phyloP scores from a whole-genome alignment of 805 yeast genomes.

The Yamadazyma ubonensis region DNA sequence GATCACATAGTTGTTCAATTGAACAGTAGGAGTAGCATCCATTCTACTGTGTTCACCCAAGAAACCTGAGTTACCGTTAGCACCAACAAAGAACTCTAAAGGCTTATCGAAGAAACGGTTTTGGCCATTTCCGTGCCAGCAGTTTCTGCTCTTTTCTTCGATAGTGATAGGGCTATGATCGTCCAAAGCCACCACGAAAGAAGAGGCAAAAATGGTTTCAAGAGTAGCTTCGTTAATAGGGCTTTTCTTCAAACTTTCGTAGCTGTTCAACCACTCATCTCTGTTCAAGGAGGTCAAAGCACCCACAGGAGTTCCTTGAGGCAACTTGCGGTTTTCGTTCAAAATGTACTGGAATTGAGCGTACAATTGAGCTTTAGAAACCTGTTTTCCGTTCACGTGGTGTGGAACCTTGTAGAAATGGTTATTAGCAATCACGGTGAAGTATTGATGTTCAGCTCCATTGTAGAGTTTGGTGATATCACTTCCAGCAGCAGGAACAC shows the following conservation, averaged over 20 bases:
- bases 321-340: constrained; percentile 39
- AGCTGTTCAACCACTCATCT: constrained; percentile 70
- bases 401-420: constrained; percentile 76
- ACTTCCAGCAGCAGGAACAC: constrained; percentile 66
- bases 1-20: constrained; percentile 75
- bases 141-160: constrained; percentile 78
- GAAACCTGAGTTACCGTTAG: constrained; percentile 87
- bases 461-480: constrained; percentile 63
- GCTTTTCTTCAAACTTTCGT: constrained; percentile 54
- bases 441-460: constrained; percentile 56
- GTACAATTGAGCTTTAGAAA: constrained; percentile 50
- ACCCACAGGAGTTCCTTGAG: constrained; percentile 62
- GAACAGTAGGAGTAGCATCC: constrained; percentile 97
- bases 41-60: constrained; percentile 95
- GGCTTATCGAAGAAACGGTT: constrained; percentile 94
- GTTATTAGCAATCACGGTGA: constrained; percentile 71
- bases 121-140: constrained; percentile 95
- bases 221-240: constrained; percentile 63
- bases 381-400: constrained; percentile 45
- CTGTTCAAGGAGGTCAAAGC: constrained; percentile 80
- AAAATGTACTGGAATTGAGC: constrained; percentile 57
- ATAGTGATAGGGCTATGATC: constrained; percentile 67
- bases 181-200: constrained; percentile 82
- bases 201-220: constrained; percentile 67
- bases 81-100: constrained; percentile 74